Conservation (phyloP, 2,329 filamentous ascomycete genomes). For the Arthrobotrys conoides region DNA sequence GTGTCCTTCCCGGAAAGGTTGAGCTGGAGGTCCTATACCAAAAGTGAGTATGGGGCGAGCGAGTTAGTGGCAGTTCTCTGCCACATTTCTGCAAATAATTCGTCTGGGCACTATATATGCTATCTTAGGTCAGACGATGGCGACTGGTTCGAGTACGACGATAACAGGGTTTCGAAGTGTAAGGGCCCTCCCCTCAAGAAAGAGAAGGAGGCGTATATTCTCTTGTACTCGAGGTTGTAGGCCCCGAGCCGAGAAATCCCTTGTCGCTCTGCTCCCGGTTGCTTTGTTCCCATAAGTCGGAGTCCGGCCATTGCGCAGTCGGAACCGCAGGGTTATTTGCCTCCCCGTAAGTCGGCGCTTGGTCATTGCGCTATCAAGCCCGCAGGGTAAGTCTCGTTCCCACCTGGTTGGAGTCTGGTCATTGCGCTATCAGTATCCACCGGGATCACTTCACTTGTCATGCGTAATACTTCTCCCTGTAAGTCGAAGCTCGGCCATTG, state of each 20-base stretch:
- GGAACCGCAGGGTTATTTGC: background rate
- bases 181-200: conserved; percentile 16
- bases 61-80: conserved; percentile 41
- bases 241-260: background rate
- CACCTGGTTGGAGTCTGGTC: background rate
- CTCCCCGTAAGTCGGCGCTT: background rate
- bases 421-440: conserved; percentile 10
- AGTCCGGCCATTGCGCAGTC: conserved; percentile 7
- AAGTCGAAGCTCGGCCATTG: background rate
- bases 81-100: conserved; percentile 26
- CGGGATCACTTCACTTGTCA: background rate
- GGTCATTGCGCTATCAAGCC: conserved; percentile 1
- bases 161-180: conserved; percentile 17
- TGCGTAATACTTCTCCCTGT: background rate
- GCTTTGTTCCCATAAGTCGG: background rate
- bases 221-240: conserved; percentile 29
- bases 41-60: conserved; percentile 10
- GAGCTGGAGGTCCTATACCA: conserved; percentile 17
- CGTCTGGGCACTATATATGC: conserved; percentile 32
- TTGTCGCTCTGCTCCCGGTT: background rate
- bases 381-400: background rate
- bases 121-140: conserved; percentile 20
- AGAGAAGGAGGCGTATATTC: conserved; percentile 38
- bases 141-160: conserved; percentile 50
- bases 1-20: conserved; percentile 43